Evolutionary conservation across 2,329 filamentous ascomycete genomes (phyloP).

Genomic region (Penicillium sp.): DNA sequence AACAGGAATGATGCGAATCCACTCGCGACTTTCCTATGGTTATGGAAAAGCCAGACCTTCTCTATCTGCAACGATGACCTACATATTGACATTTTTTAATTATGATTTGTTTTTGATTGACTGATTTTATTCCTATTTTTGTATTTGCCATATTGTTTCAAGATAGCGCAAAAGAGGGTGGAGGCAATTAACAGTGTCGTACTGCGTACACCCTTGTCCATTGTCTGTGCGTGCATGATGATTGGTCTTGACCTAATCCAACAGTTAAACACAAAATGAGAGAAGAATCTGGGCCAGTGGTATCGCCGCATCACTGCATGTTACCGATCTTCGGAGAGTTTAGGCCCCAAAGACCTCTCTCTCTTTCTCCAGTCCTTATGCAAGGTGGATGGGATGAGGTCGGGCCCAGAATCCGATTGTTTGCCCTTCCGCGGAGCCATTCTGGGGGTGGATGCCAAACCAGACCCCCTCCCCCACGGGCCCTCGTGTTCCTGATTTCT

Average conservation of each 20-base stretch:
- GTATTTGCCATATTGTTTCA: too few species aligned
- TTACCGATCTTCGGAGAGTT: slow-evolving; percentile 6
- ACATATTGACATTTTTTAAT: not conserved
- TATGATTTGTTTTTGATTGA: not conserved
- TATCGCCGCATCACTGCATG: slow-evolving; percentile 14
- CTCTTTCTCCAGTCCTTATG: too few species aligned
- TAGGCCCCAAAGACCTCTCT: not conserved
- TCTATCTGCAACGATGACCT: not conserved
- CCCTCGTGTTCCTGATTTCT: not conserved
- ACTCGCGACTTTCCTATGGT: not conserved
- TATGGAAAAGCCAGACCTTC: not conserved
- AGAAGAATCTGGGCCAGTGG: slow-evolving; percentile 8
- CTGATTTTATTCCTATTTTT: not conserved
- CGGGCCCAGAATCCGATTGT: too few species aligned
- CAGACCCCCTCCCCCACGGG: slow-evolving; percentile 2
- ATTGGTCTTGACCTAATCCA: slow-evolving; percentile 15
- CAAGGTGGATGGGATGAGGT: too few species aligned
- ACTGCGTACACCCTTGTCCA: slow-evolving; percentile 3
- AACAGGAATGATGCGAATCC: not conserved
- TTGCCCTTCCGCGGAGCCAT: slow-evolving; percentile 1
- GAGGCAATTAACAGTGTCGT: not conserved
- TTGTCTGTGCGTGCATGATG: slow-evolving; percentile 17
- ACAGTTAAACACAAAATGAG: not conserved
- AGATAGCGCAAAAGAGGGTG: too few species aligned
- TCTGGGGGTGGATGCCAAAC: not conserved